Evolutionary conservation across 1,284 basidiomycete species (phyloP).

Genomic region (Moniliella sp.): DNA sequence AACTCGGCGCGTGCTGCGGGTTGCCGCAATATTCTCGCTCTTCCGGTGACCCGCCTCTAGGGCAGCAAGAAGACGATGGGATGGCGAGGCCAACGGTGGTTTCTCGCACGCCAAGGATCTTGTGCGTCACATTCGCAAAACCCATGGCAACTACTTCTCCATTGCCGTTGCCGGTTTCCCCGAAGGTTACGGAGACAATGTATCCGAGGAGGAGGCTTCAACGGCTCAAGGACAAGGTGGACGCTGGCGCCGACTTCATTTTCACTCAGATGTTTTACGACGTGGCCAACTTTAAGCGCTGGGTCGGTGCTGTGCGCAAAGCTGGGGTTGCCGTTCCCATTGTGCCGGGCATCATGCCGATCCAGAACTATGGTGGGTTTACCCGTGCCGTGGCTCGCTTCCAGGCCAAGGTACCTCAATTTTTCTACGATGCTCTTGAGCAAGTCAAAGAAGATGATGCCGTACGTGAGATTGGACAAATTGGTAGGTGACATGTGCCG

Average conservation of each 20-base stretch:
- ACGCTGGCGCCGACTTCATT: constrained; percentile 67
- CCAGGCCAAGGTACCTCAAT: constrained; percentile 58
- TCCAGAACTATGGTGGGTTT: constrained; percentile 94
- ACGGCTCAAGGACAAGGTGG: constrained; percentile 66
- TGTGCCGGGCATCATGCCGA: constrained; percentile 84
- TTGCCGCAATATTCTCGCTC: constrained; percentile 79
- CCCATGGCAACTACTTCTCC: constrained; percentile 30
- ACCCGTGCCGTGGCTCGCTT: constrained; percentile 72
- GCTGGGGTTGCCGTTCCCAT: constrained; percentile 69
- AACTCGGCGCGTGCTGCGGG: constrained; percentile 76
- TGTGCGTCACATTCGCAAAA: constrained; percentile 24
- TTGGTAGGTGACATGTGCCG: constrained; percentile 32
- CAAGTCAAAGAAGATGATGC: constrained; percentile 51
- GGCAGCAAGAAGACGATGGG: constrained; percentile 39
- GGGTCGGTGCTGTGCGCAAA: constrained; percentile 47
- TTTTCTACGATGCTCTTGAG: constrained; percentile 58
- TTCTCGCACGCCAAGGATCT: constrained; percentile 26
- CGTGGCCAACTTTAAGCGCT: constrained; percentile 57
- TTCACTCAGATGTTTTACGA: constrained; percentile 95
- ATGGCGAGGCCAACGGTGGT: constrained; percentile 23
- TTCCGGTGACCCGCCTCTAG: constrained; percentile 46
- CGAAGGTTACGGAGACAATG: constrained; percentile 44
- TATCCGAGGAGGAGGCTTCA: constrained; percentile 46
- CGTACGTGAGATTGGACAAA: constrained; percentile 17
- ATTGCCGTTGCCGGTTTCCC: constrained; percentile 35